These are phyloP conservation scores for Huntiella bhutanensis DNA, from an alignment of 2,329 filamentous ascomycete species.

Conservation along the genomic window DNA sequence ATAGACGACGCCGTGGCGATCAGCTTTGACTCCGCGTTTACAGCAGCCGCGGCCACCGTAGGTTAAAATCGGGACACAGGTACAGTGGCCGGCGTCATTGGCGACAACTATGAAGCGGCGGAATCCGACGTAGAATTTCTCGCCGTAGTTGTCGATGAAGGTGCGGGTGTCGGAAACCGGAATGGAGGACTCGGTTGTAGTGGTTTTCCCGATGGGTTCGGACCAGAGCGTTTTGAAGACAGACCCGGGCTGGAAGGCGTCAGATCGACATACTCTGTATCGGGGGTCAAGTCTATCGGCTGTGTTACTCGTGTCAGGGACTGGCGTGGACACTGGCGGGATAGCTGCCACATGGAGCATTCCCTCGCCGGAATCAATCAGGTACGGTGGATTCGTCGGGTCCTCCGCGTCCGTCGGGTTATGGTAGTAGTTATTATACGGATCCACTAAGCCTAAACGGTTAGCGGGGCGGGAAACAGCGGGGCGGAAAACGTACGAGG, in stretches of 20 bases:
- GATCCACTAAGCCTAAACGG: background rate
- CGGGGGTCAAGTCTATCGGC: slow-evolving; percentile 3
- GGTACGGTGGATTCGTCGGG: background rate
- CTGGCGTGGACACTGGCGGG: background rate
- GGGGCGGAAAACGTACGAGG: background rate
- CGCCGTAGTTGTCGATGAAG: slow-evolving; percentile 19
- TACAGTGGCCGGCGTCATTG: slow-evolving; percentile 32
- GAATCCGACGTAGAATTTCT: slow-evolving; percentile 28
- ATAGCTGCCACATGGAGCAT: background rate
- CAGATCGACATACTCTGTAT: slow-evolving; percentile 4
- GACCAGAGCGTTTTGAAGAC: slow-evolving; percentile 38
- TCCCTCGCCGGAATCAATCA: slow-evolving; percentile 4
- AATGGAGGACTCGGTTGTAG: slow-evolving; percentile 15
- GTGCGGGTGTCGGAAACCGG: slow-evolving; percentile 19
- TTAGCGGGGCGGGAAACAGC: background rate
- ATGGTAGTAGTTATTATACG: slow-evolving; percentile 1
- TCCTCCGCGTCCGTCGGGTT: background rate
- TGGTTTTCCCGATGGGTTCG: slow-evolving; percentile 26
- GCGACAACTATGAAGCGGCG: slow-evolving; percentile 36
- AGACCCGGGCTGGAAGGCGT: slow-evolving; percentile 16
- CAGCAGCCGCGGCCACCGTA: slow-evolving; percentile 33
- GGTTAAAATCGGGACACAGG: slow-evolving; percentile 37
- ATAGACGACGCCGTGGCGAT: slow-evolving; percentile 32
- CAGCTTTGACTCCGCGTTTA: slow-evolving; percentile 32
- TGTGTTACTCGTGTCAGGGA: background rate